Base-by-base conservation (phyloP, 345 rosid species). In the Pistacia vera region DNA sequence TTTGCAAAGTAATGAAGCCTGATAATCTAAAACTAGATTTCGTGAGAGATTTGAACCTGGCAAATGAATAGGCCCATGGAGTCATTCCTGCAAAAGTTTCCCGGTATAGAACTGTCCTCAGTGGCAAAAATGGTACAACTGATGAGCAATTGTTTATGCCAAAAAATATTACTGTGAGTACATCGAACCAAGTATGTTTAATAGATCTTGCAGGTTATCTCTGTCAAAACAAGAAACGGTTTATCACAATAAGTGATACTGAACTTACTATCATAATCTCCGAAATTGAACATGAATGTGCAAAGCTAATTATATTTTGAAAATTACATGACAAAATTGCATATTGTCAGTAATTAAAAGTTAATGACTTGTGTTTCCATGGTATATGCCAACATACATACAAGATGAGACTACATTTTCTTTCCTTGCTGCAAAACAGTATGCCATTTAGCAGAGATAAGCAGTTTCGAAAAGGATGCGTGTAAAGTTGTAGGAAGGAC, bases 351-450 rank as follows among this genome's bases (percentile, higher is more conserved):
- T 4, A 20, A 57, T 18, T 4, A 65, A 12, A 65, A 14, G 20
- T 41, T 38, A n/a, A 18, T 41, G 49, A 38, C 30, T 41, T 44
- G 5, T 41, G 69, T 66, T 66, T 44, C 28, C 57, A 67, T 20
- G 56, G n/a, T 67, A 67, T 46, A 38, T 61, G 28, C 33, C 33
- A 72, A 58, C 65, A 72, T n/a, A n/a, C n/a, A n/a, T n/a, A n/a
- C n/a, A n/a, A n/a, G n/a, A n/a, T n/a, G n/a, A n/a, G n/a, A n/a
- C n/a, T n/a, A n/a, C 91, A 86, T 80, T 73, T 84, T 69, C 60
- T 76, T 68, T 51, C 88, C 93, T 73, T 80, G 77, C 66, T 87
- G 75, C 95, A 89, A 55, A 85, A 86, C 59, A 88, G 68, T 28
- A 67, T 35, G 33, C 90, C 93, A 56, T 82, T 84, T 12, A 89